Base-by-base conservation (phyloP, 2,329 filamentous ascomycete genomes). In the Neoscytalidium dimidiatum region DNA sequence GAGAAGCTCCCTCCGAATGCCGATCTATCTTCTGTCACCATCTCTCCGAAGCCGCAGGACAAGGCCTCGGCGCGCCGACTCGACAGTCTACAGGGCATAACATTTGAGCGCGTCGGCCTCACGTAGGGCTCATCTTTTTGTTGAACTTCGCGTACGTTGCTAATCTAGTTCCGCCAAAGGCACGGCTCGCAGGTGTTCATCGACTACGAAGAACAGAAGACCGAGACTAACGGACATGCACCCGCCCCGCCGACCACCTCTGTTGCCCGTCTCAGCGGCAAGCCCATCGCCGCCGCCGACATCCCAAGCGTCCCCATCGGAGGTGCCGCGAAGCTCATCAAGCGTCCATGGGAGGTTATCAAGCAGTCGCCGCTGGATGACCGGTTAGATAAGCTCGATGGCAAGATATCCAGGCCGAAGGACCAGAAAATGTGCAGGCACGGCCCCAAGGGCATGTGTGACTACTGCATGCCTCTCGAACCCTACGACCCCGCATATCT, bases 391-490 rank as follows among this genome's bases (percentile, higher is more conserved):
- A 92, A 88, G 79, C 85, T 89, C 69, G 90, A 95, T 83, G 95
- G 95, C 69, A 99, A 97, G 81, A 97, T 97, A 60, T 82, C 87
- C 21, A 85, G 94, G 67, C 86, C 86, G 67, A 85, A 85, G 66
- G 92, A 96, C 75, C 77, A 80, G 66, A 92, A 91, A 75, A 95
- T 99, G 93, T 99, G 95, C 81, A 90, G 92, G 67, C 95, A 99
- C 77, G 94, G 94, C 1, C 89, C 91, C 60, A 98, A 97, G 80
- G 95, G 95, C 76, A 99, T 99, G 95, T 99, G 95, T 79, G 95
- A 99, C 80, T 96, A 97, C 80, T 99, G 95, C 81, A 96, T 96
- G 87, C 96, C 96, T 0, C 81, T 98, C 58, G 95, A 99, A 74
- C 95, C 95, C 0, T 99, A 96, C 78, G 90, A 96, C 73, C 78